Percentiles rank a stretch among this genome's conserved stretches.
Conservation (phyloP, 2,329 filamentous ascomycete species). For the Sphaerulina vaccinii region DNA sequence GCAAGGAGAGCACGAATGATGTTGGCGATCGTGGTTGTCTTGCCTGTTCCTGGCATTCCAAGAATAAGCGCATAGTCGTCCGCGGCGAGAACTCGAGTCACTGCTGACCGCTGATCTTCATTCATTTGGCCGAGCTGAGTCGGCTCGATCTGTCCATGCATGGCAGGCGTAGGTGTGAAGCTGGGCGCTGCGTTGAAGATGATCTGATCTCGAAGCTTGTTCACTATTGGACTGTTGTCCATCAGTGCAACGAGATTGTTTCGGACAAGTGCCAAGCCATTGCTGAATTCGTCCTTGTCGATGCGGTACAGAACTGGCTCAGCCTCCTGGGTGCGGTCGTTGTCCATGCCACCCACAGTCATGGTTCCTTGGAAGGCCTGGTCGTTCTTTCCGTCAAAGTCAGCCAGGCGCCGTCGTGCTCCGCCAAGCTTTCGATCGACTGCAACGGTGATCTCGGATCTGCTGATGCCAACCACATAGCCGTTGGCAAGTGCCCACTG, state of each 20-base stretch:
- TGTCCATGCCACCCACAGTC: slow-evolving; percentile 61
- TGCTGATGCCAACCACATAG: slow-evolving; percentile 76
- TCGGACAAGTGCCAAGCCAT: slow-evolving; percentile 90
- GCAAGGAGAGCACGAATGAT: slow-evolving; percentile 88
- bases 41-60: slow-evolving; percentile 97
- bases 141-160: slow-evolving; percentile 19
- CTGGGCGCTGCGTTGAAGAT: slow-evolving; percentile 71
- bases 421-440: slow-evolving; percentile 90
- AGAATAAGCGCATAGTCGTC: slow-evolving; percentile 95
- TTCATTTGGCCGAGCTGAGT: slow-evolving; percentile 60
- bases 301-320: slow-evolving; percentile 72
- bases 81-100: slow-evolving; percentile 93
- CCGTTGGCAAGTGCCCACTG: slow-evolving; percentile 95
- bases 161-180: slow-evolving; percentile 53
- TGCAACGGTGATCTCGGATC: slow-evolving; percentile 75
- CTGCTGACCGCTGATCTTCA: slow-evolving; percentile 78
- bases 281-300: slow-evolving; percentile 98
- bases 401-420: slow-evolving; percentile 69
- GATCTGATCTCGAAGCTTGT: slow-evolving; percentile 71
- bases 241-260: slow-evolving; percentile 94
- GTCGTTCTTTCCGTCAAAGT: slow-evolving; percentile 73
- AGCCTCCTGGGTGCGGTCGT: not conserved
- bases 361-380: slow-evolving; percentile 90
- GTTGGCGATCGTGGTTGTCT: slow-evolving; percentile 96
- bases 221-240: slow-evolving; percentile 43